phyloP scores from a whole-genome alignment of 202 grass and related monocot genomes.

The Brachypodium distachyon region DNA sequence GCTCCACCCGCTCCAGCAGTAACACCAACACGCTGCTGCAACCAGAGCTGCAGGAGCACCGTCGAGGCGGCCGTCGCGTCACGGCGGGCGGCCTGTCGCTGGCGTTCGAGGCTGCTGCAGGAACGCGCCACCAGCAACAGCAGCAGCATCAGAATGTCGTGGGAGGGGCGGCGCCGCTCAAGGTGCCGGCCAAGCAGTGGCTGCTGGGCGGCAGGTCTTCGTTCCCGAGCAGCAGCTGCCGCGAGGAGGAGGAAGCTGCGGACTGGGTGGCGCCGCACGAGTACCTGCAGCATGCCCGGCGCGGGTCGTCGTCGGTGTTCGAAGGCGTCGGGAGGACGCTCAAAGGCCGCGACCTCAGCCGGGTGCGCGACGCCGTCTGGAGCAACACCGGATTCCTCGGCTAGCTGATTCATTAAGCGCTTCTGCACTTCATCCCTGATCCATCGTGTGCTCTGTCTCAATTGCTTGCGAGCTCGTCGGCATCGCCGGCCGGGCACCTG shows the following conservation, averaged over 20 bases:
- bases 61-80: not conserved
- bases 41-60: not conserved
- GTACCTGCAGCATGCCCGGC: not conserved
- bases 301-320: not conserved
- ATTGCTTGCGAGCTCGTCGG: too few species aligned
- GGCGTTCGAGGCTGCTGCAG: not conserved
- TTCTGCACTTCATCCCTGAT: not conserved
- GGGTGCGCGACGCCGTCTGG: slow-evolving; percentile 7
- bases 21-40: not conserved
- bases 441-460: too few species aligned
- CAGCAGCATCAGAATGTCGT: not conserved
- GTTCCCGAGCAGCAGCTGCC: not conserved
- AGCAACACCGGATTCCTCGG: slow-evolving; percentile 8
- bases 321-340: not conserved
- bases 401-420: too few species aligned
- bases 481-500: too few species aligned
- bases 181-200: too few species aligned
- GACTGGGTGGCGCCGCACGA: slow-evolving; percentile 10
- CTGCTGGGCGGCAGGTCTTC: too few species aligned
- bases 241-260: not conserved
- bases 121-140: not conserved
- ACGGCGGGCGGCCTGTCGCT: not conserved
- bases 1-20: not conserved
- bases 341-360: slow-evolving; percentile 1
- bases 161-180: not conserved